Evolutionary conservation across 2,329 filamentous ascomycete species (phyloP).

Genomic region (Neofusicoccum sp.): DNA sequence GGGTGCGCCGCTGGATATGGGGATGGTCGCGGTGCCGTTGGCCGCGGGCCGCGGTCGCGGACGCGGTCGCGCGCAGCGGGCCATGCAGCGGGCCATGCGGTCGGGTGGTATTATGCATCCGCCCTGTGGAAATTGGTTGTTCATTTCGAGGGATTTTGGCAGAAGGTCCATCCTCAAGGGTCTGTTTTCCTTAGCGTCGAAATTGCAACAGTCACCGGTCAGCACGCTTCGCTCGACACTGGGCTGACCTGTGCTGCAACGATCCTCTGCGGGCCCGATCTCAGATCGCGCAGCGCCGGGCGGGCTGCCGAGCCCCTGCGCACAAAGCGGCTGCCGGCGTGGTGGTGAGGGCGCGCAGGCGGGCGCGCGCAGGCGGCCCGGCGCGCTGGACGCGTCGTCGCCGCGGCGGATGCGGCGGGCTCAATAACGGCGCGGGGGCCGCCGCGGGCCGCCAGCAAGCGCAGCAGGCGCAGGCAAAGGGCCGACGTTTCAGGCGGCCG

Average conservation of each 20-base stretch:
- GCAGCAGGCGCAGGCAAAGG: not conserved
- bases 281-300: not conserved
- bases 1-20: not conserved
- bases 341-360: conserved; percentile 10
- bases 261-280: not conserved
- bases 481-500: not conserved
- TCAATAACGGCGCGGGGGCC: not conserved
- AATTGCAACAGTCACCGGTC: conserved; percentile 5
- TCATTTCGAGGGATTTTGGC: conserved; percentile 18
- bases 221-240: not conserved
- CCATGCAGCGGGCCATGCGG: conserved; percentile 14
- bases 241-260: not conserved
- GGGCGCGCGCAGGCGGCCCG: conserved; percentile 12
- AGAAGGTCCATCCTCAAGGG: conserved; percentile 11
- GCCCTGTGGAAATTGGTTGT: conserved; percentile 18
- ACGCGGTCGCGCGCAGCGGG: not conserved
- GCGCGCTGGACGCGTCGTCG: not conserved
- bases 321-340: conserved; percentile 9
- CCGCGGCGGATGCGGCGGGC: not conserved
- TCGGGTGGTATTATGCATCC: conserved; percentile 12
- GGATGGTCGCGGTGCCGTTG: not conserved
- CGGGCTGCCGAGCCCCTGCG: conserved; percentile 6
- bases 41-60: not conserved
- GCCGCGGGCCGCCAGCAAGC: not conserved
- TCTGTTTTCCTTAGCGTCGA: not conserved